Base-by-base conservation (phyloP, 139 green algal species). In the Spirogloea muscicola region DNA sequence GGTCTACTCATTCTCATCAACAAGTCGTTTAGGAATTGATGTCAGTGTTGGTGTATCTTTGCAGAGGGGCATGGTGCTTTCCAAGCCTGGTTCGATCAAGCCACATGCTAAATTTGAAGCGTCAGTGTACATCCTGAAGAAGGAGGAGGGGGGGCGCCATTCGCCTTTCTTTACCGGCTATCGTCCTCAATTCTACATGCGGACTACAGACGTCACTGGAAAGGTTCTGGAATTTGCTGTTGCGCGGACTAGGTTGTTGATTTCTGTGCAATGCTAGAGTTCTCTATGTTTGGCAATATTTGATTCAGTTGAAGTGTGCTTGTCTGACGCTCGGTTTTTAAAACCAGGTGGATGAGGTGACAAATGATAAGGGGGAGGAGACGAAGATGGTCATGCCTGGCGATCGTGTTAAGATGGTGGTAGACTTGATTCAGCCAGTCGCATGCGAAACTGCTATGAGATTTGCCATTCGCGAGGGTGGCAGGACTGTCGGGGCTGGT, bases 121-220 rank as follows among this genome's bases (percentile, higher is more conserved):
- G 85, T 72, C 96, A 78, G 84, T 98, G 46, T 98, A 98, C 70
- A 86, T 89, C 1, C 85, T 98, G 62, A 93, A 83, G 55, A 98
- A 98, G 85, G 92, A 97, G 68, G 94, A 98, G 90, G 93, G 93
- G 34, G 94, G 94, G 13, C 86, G 94, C 31, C 93, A 98, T 85
- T 98, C 88, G 31, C 93, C 94, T 40, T 98, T 98, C 86, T 96
- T 96, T 72, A 86, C 81, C 66, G 95, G 94, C 81, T 98, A 98
- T 87, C 87, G 89, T 46, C 69, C 69, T 33, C 69, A 85, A 48
- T 98, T 98, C 85, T 98, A 95, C 86, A 90, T 98, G 76, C 83
- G 94, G 25, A 98, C 93, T 3, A 94, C 93, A 33, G 93, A 98
- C 80, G 77, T 98, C 6, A 93, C 90, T 36, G 92, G 93, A 41